These are phyloP conservation scores for Hymenoscyphus scutula DNA, from an alignment of 2,329 filamentous ascomycete genomes.

Conservation along the genomic window DNA sequence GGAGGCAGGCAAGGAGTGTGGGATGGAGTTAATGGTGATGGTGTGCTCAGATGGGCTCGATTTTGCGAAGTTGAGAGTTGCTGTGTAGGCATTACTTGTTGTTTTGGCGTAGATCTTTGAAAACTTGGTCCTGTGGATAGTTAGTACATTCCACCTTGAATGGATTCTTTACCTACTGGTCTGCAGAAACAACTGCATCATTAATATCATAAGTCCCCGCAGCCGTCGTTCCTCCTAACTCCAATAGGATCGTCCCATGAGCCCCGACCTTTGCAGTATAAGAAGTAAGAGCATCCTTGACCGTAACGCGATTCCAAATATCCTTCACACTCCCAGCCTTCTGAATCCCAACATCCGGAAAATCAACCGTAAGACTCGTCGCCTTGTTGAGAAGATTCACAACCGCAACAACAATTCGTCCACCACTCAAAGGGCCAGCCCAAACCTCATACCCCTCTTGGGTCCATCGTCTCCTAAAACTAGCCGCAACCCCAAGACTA, in stretches of 20 bases:
- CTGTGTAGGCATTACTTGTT: conserved; percentile 24
- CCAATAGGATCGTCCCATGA: conserved; percentile 29
- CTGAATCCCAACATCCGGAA: conserved; percentile 30
- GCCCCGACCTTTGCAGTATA: conserved; percentile 24
- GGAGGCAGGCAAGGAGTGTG: conserved; percentile 16
- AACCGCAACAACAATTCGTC: conserved; percentile 27
- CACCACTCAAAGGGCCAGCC: conserved; percentile 27
- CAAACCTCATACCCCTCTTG: conserved; percentile 32
- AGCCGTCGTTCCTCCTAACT: conserved; percentile 20
- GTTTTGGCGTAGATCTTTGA: conserved; percentile 24
- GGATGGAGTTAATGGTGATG: conserved; percentile 18
- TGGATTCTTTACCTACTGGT: no score
- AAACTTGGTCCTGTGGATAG: conserved; percentile 14
- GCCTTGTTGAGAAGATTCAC: conserved; percentile 25
- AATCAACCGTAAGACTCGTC: conserved; percentile 25
- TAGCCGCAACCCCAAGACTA: conserved; percentile 26
- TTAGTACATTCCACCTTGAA: no score
- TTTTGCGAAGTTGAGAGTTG: conserved; percentile 19
- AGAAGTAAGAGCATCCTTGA: conserved; percentile 23
- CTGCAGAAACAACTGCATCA: conserved; percentile 18
- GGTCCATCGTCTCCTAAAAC: conserved; percentile 29
- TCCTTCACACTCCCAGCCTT: conserved; percentile 25
- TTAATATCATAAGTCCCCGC: conserved; percentile 16
- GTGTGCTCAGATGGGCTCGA: conserved; percentile 8
- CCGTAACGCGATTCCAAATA: conserved; percentile 24